phyloP scores from a whole-genome alignment of 2,329 filamentous ascomycete species.

The Colletotrichum sp. region DNA sequence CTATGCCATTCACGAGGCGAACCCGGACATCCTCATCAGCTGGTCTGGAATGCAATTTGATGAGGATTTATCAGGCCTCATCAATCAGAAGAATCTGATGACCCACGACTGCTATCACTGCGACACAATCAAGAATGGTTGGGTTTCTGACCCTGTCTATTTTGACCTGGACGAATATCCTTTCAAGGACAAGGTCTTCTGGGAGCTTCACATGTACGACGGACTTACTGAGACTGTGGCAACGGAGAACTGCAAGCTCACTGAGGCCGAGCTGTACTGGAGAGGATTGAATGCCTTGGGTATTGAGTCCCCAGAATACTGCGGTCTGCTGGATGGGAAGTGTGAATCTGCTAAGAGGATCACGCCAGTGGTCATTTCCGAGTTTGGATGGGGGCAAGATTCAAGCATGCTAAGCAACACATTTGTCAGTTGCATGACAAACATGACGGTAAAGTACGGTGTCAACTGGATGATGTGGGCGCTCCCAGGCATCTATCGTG shows the following conservation, averaged over 20 bases:
- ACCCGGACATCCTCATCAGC: neutral
- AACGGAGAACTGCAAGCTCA: slow-evolving; percentile 49
- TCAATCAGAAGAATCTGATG: neutral
- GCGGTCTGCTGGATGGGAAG: neutral
- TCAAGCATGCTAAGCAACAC: neutral
- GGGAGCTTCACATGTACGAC: neutral
- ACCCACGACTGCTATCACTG: neutral
- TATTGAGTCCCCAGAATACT: slow-evolving; percentile 39
- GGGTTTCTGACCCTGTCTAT: neutral
- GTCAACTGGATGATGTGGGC: neutral
- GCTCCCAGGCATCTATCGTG: neutral
- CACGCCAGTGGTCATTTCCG: neutral
- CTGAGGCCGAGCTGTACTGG: slow-evolving; percentile 52
- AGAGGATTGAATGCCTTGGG: slow-evolving; percentile 52
- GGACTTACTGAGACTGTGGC: slow-evolving; percentile 39
- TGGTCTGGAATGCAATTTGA: neutral
- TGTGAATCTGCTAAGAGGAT: neutral
- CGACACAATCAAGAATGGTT: neutral
- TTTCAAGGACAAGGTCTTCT: neutral
- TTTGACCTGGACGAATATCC: neutral
- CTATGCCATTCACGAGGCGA: neutral
- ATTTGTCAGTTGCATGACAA: neutral
- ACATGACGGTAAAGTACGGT: neutral
- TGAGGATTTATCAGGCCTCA: neutral
- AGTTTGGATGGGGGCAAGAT: neutral